Base-by-base conservation (phyloP, 352 stramenopile species). In the Globisporangium cystogenes region DNA sequence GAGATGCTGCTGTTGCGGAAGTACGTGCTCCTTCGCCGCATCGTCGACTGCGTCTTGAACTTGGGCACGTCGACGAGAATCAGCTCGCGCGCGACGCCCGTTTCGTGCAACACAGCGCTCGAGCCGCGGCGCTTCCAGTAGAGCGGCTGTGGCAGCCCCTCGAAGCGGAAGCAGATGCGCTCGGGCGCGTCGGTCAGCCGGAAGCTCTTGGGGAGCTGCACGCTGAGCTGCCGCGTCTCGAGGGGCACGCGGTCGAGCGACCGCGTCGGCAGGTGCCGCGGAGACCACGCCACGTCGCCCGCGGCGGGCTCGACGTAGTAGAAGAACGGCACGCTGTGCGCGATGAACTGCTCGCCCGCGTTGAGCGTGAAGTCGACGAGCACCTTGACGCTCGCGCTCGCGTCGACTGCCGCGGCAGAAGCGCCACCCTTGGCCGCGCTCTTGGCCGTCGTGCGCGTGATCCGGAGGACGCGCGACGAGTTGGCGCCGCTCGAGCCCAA, bases 321-420 rank as follows among this genome's bases (percentile, higher is more conserved):
- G 20, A 86, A 66, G 37, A 87, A 90, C 15, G 67, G 57, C 20
- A 81, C 74, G 42, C 76, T 87, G 39, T 90, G 79, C 2, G 76
- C 75, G 29, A 90, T 87, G 47, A 90, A 90, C 31, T 87, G 79
- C 51, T 87, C 79, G 5, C 79, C 79, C 12, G 72, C 79, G 27
- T 90, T 90, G 11, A 90, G 59, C 4, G 79, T 87, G 44, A 90
- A 87, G 48, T 90, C 79, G 37, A 90, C 69, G 0, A 87, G 57
- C 5, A 90, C 74, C 4, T 63, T 82, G 26, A 77, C 60, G n/a
- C 41, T 59, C 14, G 53, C 23, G 4, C 36, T 24, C 6, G 39
- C 15, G 40, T 62, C 41, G 10, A 23, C 12, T 8, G 21, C 1
- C 20, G 46, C 20, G 14, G 23, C 4, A 24, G n/a, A n/a, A n/a